Percentiles rank a stretch among this genome's conserved stretches.
Evolutionary conservation across 495 filamentous ascomycete genomes (phyloP).

Genomic region (Neurospora sublineolata): DNA sequence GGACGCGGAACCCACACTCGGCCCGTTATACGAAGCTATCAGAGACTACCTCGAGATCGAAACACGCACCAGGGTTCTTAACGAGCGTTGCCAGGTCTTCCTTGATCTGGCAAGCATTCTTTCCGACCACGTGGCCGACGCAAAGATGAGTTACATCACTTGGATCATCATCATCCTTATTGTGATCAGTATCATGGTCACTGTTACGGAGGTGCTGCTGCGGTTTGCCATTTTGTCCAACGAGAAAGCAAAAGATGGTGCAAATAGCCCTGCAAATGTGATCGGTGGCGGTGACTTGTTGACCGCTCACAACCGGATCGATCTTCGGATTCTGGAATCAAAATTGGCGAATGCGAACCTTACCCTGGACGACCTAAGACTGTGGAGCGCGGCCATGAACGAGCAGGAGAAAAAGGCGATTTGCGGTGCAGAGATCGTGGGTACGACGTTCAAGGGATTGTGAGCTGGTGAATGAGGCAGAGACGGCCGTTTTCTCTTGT

Average conservation of each 20-base stretch:
- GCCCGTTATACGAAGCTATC: slow-evolving; percentile 87
- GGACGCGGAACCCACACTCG: slow-evolving; percentile 89
- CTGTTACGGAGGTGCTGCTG: slow-evolving; percentile 76
- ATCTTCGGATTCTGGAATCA: slow-evolving; percentile 10
- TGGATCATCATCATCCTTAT: slow-evolving; percentile 98
- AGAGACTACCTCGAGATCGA: slow-evolving; percentile 98
- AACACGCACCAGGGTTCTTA: slow-evolving; percentile 84
- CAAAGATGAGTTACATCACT: slow-evolving; percentile 85
- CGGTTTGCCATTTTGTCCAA: slow-evolving; percentile 66
- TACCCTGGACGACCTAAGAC: slow-evolving; percentile 27
- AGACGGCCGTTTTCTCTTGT: not conserved
- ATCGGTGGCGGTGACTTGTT: slow-evolving; percentile 3
- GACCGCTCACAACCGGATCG: slow-evolving; percentile 3
- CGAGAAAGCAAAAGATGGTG: slow-evolving; percentile 23
- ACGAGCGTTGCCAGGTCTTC: slow-evolving; percentile 93
- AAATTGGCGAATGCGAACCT: slow-evolving; percentile 22
- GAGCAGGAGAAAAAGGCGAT: slow-evolving; percentile 32
- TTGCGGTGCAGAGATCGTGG: slow-evolving; percentile 33
- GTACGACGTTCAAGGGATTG: slow-evolving; percentile 28
- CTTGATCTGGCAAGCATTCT: slow-evolving; percentile 93
- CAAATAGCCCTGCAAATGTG: not conserved
- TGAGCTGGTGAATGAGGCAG: not conserved
- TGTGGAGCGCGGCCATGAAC: slow-evolving; percentile 24
- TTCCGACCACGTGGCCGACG: slow-evolving; percentile 80
- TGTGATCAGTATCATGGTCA: slow-evolving; percentile 78